phyloP scores from a whole-genome alignment of 345 rosid genomes.

The Acer negundo region DNA sequence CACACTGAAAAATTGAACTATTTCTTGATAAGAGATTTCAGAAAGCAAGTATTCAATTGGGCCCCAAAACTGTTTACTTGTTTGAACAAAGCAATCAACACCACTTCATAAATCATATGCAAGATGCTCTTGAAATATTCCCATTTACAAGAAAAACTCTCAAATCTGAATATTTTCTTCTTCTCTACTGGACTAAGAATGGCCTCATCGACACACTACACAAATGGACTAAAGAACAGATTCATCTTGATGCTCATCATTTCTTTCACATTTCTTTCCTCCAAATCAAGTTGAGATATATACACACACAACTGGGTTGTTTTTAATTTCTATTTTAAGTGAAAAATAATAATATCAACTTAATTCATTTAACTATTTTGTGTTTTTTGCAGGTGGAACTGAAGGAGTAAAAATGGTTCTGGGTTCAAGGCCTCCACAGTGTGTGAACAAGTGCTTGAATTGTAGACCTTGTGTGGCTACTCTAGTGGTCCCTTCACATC shows the following conservation, averaged over 20 bases:
- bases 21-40: constrained; percentile 30
- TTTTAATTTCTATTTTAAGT: neutral
- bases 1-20: constrained; percentile 20
- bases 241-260: constrained; percentile 21
- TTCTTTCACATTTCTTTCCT: constrained; percentile 16
- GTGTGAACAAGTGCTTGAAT: constrained; percentile 39
- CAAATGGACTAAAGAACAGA: constrained; percentile 17
- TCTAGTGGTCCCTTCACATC: constrained; percentile 35
- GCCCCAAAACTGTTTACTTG: constrained; percentile 14
- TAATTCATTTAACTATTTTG: neutral
- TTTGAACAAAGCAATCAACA: neutral
- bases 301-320: neutral
- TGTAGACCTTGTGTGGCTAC: constrained; percentile 49
- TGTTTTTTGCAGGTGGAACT: constrained; percentile 13
- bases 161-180: neutral
- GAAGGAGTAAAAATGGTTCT: constrained; percentile 28
- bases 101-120: neutral
- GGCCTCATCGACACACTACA: constrained; percentile 26
- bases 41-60: constrained; percentile 7
- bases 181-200: constrained; percentile 1
- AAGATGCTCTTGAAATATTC: neutral
- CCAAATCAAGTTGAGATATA: constrained; percentile 21
- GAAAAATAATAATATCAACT: neutral
- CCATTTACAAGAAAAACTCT: neutral
- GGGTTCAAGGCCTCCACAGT: constrained; percentile 47